Evolutionary conservation across 73 alveolate genomes (phyloP).

Genomic region (Tetrahymena elliotti): DNA sequence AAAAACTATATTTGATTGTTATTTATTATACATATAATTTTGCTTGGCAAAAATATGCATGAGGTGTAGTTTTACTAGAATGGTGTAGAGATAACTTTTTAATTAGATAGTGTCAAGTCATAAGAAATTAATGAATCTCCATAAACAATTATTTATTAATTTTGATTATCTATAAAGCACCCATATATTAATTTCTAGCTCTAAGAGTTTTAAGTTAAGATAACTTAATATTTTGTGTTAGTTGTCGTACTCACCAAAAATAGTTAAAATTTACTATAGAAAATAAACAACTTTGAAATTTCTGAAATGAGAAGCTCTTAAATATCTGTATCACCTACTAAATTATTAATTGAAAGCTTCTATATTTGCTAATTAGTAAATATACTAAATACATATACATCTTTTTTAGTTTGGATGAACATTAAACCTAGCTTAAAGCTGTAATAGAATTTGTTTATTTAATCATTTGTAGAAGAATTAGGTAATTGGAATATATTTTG

Average conservation of each 20-base stretch:
- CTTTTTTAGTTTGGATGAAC: neutral
- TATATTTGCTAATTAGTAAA: neutral
- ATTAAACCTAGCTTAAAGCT: neutral
- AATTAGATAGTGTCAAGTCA: neutral
- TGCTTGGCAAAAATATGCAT: neutral
- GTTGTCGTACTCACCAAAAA: neutral
- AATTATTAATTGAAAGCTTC: neutral
- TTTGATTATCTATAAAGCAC: neutral
- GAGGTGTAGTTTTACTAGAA: neutral
- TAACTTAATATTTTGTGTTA: neutral
- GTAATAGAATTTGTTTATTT: neutral
- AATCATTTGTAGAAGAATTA: neutral
- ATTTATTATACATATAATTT: neutral
- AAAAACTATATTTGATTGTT: neutral
- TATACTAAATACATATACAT: neutral
- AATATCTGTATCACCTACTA: neutral
- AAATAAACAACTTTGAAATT: neutral
- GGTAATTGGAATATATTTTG: neutral
- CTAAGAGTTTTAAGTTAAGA: neutral
- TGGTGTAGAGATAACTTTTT: neutral
- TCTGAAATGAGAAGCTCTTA: neutral
- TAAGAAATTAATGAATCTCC: neutral
- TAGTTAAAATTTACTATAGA: neutral
- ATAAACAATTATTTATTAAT: neutral
- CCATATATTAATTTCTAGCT: neutral